A percentile compares a stretch with the other conserved stretches of the same genome.
Evolutionary conservation across 129 eudicot species (phyloP).

Genomic region (Pulicaria dysenterica): DNA sequence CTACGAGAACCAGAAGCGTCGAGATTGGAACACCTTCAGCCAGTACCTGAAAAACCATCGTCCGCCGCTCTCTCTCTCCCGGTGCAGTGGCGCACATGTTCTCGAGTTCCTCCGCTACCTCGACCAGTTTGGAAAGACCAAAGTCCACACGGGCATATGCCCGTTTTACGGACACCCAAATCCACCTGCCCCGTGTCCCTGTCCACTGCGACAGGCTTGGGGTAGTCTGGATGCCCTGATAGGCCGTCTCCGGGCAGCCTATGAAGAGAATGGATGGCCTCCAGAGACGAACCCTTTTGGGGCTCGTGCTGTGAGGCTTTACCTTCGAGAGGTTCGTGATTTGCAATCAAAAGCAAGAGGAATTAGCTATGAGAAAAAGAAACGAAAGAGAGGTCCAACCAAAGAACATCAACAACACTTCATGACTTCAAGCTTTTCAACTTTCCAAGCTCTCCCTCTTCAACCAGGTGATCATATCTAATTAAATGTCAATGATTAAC

Average conservation of each 20-base stretch:
- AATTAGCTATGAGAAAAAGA: constrained; percentile 50
- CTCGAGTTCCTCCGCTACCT: constrained; percentile 49
- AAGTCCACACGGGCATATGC: constrained; percentile 37
- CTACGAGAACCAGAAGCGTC: constrained; percentile 49
- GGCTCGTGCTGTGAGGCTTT: constrained; percentile 48
- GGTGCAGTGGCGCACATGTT: constrained; percentile 47
- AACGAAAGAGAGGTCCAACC: constrained; percentile 42
- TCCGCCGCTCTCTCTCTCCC: constrained; percentile 43
- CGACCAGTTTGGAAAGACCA: constrained; percentile 47
- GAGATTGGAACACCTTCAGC: constrained; percentile 51
- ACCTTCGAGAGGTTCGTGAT: constrained; percentile 47
- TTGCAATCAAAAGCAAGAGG: constrained; percentile 49
- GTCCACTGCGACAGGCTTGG: constrained; percentile 47
- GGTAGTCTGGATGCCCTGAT: constrained; percentile 44
- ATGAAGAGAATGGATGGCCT: constrained; percentile 46
- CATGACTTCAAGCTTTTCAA: constrained; percentile 28
- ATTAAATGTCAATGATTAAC: constrained; percentile 20
- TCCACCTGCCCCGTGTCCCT: constrained; percentile 47
- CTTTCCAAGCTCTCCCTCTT: constrained; percentile 34
- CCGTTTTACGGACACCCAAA: constrained; percentile 47
- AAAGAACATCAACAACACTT: constrained; percentile 39
- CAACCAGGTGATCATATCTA: constrained; percentile 40
- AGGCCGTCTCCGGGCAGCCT: constrained; percentile 45
- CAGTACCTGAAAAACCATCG: constrained; percentile 50
- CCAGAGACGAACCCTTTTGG: constrained; percentile 47